phyloP scores from a whole-genome alignment of 2,329 filamentous ascomycete species.

The Colletotrichum tofieldiae region DNA sequence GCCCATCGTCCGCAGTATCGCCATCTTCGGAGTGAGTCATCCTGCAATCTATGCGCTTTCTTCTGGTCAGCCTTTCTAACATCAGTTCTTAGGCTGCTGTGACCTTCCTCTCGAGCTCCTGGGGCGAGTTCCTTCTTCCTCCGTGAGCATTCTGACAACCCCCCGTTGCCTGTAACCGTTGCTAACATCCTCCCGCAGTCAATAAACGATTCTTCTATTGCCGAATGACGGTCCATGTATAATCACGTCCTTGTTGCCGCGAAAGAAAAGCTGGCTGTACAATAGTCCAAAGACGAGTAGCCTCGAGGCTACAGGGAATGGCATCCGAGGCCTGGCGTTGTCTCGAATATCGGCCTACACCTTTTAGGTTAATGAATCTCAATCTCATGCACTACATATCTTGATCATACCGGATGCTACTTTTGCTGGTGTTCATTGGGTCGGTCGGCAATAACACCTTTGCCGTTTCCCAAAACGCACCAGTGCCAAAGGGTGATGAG shows the following conservation, averaged over 20 bases:
- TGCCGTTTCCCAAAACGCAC: not conserved
- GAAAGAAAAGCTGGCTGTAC: constrained; percentile 38
- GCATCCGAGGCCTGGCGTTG: constrained; percentile 20
- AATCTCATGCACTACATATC: constrained; percentile 4
- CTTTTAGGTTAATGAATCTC: constrained; percentile 31
- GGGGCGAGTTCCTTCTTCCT: constrained; percentile 78
- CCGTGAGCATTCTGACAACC: constrained; percentile 61
- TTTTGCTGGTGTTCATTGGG: not conserved
- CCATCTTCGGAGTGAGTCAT: constrained; percentile 76
- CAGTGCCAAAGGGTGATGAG: not conserved
- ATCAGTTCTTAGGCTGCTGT: constrained; percentile 68
- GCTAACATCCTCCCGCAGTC: constrained; percentile 22
- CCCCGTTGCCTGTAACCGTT: not conserved
- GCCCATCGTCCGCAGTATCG: constrained; percentile 77
- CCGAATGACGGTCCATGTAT: constrained; percentile 37
- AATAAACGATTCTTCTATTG: constrained; percentile 31
- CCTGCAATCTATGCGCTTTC: not conserved
- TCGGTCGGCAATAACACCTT: not conserved
- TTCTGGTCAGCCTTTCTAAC: constrained; percentile 26
- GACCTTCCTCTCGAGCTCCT: constrained; percentile 77
- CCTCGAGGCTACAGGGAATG: constrained; percentile 34
- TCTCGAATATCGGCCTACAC: constrained; percentile 16
- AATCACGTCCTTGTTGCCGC: constrained; percentile 38
- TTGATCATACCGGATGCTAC: not conserved
- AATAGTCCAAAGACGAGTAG: constrained; percentile 36